Evolutionary conservation across 257 asterid genomes (phyloP).

Genomic region (Jacaranda copaia): DNA sequence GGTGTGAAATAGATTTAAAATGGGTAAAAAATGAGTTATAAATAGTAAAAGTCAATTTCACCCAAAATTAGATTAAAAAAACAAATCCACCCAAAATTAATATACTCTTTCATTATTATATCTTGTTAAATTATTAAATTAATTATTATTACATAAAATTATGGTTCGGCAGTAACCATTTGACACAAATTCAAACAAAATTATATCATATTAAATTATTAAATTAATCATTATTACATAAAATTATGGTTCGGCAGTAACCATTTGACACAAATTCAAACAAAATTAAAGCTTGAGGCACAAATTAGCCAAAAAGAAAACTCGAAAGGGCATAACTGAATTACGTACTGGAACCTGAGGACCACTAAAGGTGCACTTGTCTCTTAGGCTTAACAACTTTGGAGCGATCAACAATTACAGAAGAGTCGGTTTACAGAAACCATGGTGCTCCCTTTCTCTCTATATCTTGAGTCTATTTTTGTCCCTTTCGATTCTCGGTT

Average conservation of each 20-base stretch:
- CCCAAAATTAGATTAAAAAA: too few relatives aligned
- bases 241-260: neutral
- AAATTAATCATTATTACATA: too few relatives aligned
- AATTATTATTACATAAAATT: too few relatives aligned
- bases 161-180: too few relatives aligned
- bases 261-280: neutral
- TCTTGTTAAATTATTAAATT: too few relatives aligned
- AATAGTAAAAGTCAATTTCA: too few relatives aligned
- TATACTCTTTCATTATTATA: too few relatives aligned
- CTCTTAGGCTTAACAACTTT: neutral
- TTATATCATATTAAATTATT: too few relatives aligned
- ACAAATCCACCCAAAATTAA: too few relatives aligned
- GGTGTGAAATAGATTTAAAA: too few relatives aligned
- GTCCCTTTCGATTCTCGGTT: neutral
- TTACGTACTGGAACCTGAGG: neutral
- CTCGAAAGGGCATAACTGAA: neutral
- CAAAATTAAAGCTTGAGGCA: neutral
- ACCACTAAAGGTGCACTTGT: neutral
- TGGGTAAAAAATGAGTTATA: too few relatives aligned
- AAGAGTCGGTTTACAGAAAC: conserved; percentile 19
- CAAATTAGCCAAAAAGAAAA: neutral
- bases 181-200: too few relatives aligned
- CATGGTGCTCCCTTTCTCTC: conserved; percentile 38
- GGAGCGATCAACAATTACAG: neutral
- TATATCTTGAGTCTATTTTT: neutral